Evolutionary conservation across 1,284 basidiomycete species (phyloP).

Genomic region (Ustilago loliicola): DNA sequence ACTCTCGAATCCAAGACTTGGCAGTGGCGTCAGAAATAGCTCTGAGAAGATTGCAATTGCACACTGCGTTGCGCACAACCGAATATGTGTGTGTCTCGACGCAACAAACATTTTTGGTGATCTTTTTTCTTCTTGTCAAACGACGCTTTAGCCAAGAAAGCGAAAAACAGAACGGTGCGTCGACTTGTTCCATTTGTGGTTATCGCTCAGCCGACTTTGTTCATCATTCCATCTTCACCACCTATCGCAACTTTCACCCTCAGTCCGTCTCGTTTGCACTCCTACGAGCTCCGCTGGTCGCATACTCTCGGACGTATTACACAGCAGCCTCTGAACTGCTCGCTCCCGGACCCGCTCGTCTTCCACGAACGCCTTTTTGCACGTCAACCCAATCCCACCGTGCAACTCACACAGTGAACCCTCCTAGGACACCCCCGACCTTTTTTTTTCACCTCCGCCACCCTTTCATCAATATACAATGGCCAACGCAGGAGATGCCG

Average conservation of each 20-base stretch:
- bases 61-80: slow-evolving; percentile 1
- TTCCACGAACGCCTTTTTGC: neutral
- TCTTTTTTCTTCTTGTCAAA: neutral
- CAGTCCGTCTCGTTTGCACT: neutral
- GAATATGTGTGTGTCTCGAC: neutral
- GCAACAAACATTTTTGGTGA: neutral
- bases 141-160: slow-evolving; percentile 3
- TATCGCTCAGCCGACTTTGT: neutral
- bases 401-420: neutral
- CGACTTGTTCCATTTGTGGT: neutral
- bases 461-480: slow-evolving; percentile 10
- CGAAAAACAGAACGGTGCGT: slow-evolving; percentile 3
- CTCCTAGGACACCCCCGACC: neutral
- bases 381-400: neutral
- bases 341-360: too few relatives aligned
- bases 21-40: slow-evolving; percentile 17
- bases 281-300: neutral
- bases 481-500: slow-evolving; percentile 47
- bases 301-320: neutral
- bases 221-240: neutral
- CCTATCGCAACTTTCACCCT: neutral
- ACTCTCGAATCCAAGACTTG: neutral
- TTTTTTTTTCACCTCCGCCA: slow-evolving; percentile 1
- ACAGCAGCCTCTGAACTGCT: neutral
- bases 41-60: slow-evolving; percentile 10